Base-by-base conservation (phyloP, 306 rosid genomes). In the Vigna hirtella region DNA sequence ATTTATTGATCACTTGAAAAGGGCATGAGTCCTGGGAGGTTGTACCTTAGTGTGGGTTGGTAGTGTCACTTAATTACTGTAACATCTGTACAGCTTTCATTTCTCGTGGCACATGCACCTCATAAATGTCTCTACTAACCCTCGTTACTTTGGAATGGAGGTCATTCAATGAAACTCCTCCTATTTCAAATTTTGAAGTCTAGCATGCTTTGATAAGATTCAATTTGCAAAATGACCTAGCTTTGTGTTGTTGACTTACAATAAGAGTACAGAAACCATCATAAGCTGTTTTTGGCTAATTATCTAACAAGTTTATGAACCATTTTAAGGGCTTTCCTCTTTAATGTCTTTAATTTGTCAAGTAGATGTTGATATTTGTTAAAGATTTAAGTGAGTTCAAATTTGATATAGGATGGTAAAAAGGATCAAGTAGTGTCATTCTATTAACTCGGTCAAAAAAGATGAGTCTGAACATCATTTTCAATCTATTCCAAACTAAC, bases 61-160 rank as follows among this genome's bases (percentile, higher is more conserved):
- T 79, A 34, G 73, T 71, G 70, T 61, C 81, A 75, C 77, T 79
- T 65, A 82, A 56, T 18, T 77, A 45, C 84, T 76, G 75, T 67
- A 68, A 80, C 73, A 84, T 81, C 82, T 67, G 76, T 52, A 77
- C 83, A 86, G 82, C 85, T 74, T 79, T 83, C 49, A 84, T 77
- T 82, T 83, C 80, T 70, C 74, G 51, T 48, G 76, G 70, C 97
- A 91, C 97, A 89, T 91, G 97, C 77, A 81, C 17, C 82, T 89
- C 89, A 88, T 90, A 78, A 93, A 89, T 87, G 84, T 66, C 34
- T 50, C 34, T 56, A 64, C 83, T 73, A 65, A 82, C 82, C 79
- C 47, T 78, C 61, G 12, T 30, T 66, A 66, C 72, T 45, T 51
- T 79, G 69, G 72, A 66, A 85, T 63, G 4, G 66, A 72, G 43